phyloP scores from a whole-genome alignment of 1,284 basidiomycete genomes.

The Rhodofomes roseus region DNA sequence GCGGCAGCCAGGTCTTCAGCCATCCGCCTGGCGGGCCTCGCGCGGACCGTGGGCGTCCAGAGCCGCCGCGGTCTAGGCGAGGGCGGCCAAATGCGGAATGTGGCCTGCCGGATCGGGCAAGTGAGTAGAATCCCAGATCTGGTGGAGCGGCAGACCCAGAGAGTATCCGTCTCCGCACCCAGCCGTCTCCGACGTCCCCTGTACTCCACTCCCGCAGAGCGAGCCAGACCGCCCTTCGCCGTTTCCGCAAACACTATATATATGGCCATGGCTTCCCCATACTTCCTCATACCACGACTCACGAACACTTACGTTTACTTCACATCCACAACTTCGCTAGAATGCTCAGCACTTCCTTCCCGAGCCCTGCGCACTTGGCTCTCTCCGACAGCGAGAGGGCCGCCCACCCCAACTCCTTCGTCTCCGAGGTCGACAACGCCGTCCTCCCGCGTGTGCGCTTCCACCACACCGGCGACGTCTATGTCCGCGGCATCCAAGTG shows the following conservation, averaged over 20 bases:
- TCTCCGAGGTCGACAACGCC: background rate
- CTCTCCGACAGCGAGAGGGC: background rate
- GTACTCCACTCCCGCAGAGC: background rate
- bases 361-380: background rate
- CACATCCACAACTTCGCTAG: background rate
- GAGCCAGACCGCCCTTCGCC: background rate
- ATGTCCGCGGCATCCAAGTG: conserved; percentile 2
- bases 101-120: background rate
- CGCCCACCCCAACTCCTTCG: background rate
- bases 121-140: background rate
- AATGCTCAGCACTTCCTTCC: background rate
- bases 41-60: background rate
- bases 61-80: background rate
- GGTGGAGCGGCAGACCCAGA: background rate
- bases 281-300: background rate
- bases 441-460: background rate
- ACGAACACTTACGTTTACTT: background rate
- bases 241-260: background rate
- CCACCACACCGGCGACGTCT: background rate
- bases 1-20: background rate
- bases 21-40: background rate
- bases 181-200: background rate
- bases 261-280: background rate
- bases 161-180: background rate
- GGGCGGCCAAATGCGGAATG: background rate